Conservation (phyloP, 768 basidiomycete genomes). For the Suillus decipiens region DNA sequence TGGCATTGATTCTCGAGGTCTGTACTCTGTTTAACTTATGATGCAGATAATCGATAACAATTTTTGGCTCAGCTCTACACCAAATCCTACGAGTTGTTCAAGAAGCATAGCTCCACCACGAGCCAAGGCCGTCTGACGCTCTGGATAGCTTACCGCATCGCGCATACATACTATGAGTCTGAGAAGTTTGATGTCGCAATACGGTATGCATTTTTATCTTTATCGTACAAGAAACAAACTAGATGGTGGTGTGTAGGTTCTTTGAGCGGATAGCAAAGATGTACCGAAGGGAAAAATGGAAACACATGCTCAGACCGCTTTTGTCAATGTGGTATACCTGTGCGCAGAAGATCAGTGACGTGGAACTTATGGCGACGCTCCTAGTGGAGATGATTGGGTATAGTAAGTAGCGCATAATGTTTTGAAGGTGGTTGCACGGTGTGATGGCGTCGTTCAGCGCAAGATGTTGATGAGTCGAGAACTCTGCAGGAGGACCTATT, state of each 20-base stretch:
- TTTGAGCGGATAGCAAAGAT: conserved; percentile 90
- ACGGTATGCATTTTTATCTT: conserved; percentile 49
- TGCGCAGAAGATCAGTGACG: conserved; percentile 74
- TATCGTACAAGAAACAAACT: neutral
- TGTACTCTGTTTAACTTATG: conserved; percentile 11
- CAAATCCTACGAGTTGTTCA: conserved; percentile 92
- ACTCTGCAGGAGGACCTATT: conserved; percentile 69
- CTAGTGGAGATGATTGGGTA: conserved; percentile 82
- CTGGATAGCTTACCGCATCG: conserved; percentile 91
- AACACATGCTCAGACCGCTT: conserved; percentile 69
- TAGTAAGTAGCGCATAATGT: conserved; percentile 43
- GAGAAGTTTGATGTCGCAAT: conserved; percentile 88
- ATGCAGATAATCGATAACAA: conserved; percentile 6
- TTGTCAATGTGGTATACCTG: conserved; percentile 82
- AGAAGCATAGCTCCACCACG: conserved; percentile 58
- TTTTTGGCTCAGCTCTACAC: conserved; percentile 73
- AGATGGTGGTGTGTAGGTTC: conserved; percentile 55
- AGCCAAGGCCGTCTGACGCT: conserved; percentile 81
- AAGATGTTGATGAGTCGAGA: conserved; percentile 47
- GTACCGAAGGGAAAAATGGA: conserved; percentile 87
- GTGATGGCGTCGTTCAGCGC: conserved; percentile 30
- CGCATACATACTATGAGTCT: conserved; percentile 78
- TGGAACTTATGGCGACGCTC: conserved; percentile 74
- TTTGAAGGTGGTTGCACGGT: neutral
- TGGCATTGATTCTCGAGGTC: conserved; percentile 82